Evolutionary conservation across 1,284 basidiomycete genomes (phyloP), one percentile per base, ranked within the genome.

Genomic region (Marasmius fiardii): DNA sequence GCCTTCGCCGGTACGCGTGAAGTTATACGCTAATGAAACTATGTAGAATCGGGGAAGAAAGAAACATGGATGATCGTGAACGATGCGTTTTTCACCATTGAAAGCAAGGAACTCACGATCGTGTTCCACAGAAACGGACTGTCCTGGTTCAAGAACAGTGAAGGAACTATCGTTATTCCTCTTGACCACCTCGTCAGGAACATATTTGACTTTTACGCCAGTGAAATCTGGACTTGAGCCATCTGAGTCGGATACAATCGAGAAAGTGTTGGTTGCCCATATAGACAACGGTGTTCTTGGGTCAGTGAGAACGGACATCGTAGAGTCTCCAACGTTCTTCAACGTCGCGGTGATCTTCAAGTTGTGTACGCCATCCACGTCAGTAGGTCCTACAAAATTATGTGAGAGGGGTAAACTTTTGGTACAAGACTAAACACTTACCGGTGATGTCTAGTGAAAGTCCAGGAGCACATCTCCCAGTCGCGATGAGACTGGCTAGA

Each of bases 11-110:
- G 74, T 60, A 39, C 58, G 21, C 39, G 73, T 74, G 65, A 79
- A 77, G 67, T 77, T 74, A 65, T 78, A 79, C 2, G 74, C 72
- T 48, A 68, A 63, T 31, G 74, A 73, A 44, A 78, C 76, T 78
- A 33, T 12, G 26, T 24, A 48, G 28, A 11, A 14, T n/a, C n/a
- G n/a, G n/a, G n/a, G 12, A 18, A 31, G n/a, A 16, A 48, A 20
- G 39, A 33, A 20, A 7, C 35, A 26, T 8, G 51, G 35, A 45
- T 11, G 14, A 26, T 21, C n/a, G 14, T n/a, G 12, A n/a, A 35
- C 31, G 23, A 39, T 12, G 18, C 6, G 35, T 8, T 2, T 6
- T 26, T n/a, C n/a, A n/a, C 35, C 7, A 10, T 12, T 21, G 12
- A 37, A 20, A 45, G 34, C 26, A 34, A n/a, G n/a, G 43, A 34